Conservation (phyloP, 495 filamentous ascomycete species). For the Aspergillus sclerotioniger region DNA sequence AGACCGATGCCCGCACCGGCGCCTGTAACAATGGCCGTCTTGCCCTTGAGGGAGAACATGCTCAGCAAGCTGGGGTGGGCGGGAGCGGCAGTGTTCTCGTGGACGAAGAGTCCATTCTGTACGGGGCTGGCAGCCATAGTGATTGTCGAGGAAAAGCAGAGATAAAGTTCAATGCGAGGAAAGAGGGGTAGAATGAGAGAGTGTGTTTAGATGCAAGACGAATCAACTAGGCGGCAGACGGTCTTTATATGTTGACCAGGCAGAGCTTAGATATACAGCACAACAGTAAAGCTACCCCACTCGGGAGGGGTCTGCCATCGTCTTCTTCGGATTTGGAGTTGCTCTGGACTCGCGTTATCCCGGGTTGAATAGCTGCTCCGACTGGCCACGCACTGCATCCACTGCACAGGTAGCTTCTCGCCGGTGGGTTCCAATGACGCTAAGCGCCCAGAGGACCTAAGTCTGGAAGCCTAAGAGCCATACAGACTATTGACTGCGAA, state of each 20-base stretch:
- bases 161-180: background rate
- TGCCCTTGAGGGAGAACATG: conserved; percentile 82
- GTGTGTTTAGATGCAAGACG: background rate
- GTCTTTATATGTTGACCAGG: background rate
- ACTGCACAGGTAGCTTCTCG: no score
- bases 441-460: no score
- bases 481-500: no score
- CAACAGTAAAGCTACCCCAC: background rate
- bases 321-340: no score
- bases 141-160: background rate
- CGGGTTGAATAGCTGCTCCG: background rate
- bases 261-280: background rate
- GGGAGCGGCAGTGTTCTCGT: conserved; percentile 60
- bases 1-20: conserved; percentile 81
- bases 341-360: no score
- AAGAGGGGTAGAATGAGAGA: conserved; percentile 5
- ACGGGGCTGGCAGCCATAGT: conserved; percentile 37
- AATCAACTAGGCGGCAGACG: background rate
- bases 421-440: no score
- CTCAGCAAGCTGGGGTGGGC: conserved; percentile 61
- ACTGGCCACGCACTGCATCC: background rate
- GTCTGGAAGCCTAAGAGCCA: no score
- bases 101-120: conserved; percentile 53
- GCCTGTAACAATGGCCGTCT: conserved; percentile 80
- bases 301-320: background rate